Percentiles rank a stretch among this genome's conserved stretches.
Evolutionary conservation across 768 basidiomycete species (phyloP).

Genomic region (Serendipita sp.): DNA sequence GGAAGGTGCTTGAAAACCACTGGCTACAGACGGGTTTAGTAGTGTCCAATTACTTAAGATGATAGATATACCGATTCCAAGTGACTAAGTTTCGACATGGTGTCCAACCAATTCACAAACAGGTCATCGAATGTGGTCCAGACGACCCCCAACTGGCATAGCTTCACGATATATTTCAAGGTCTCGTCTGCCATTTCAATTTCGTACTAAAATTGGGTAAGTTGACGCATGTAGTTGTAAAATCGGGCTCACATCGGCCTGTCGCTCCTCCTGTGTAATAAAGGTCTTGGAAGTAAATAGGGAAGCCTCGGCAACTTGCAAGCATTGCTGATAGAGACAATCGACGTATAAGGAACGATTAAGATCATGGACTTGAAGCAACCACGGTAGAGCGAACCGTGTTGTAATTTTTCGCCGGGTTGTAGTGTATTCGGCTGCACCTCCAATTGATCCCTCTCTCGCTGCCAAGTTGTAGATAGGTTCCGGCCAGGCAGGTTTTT

Average conservation of each 20-base stretch:
- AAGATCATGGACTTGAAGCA: constrained; percentile 49
- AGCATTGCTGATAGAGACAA: constrained; percentile 38
- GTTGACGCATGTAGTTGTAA: constrained; percentile 13
- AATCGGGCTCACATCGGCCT: not conserved
- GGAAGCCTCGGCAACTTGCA: constrained; percentile 27
- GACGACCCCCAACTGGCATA: constrained; percentile 36
- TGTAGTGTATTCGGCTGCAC: constrained; percentile 54
- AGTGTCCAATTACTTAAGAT: not conserved
- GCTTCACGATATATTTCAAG: constrained; percentile 37
- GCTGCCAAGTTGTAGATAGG: constrained; percentile 18
- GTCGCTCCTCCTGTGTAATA: not conserved
- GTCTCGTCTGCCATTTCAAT: constrained; percentile 24
- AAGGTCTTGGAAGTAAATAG: not conserved
- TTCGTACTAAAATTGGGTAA: constrained; percentile 7
- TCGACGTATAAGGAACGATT: constrained; percentile 37
- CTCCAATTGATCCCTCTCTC: not conserved
- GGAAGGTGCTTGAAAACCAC: constrained; percentile 21
- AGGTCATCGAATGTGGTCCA: constrained; percentile 45
- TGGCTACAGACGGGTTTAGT: not conserved
- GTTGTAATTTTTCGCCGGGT: constrained; percentile 37
- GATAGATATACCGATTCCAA: constrained; percentile 26
- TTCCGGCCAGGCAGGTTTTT: constrained; percentile 42
- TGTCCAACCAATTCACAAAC: constrained; percentile 44
- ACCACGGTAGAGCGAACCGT: constrained; percentile 51
- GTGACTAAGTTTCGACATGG: constrained; percentile 22